These are phyloP conservation scores for Pontederia crassipes DNA, from an alignment of 176 grass and related monocot species.

Conservation along the genomic window DNA sequence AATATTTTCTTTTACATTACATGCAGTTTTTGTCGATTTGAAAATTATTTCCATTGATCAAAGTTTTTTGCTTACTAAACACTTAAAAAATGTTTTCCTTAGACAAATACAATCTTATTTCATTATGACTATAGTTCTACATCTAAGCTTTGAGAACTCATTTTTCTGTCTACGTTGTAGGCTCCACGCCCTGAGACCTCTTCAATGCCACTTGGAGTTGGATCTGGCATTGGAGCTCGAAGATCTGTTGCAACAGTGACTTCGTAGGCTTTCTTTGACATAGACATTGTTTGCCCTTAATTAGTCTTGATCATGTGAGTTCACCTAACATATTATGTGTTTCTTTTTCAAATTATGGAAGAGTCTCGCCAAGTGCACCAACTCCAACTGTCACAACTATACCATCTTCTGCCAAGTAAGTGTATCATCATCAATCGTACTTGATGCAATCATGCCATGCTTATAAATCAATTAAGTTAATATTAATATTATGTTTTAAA, in stretches of 20 bases:
- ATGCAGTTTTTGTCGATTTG: no score
- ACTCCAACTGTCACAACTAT: slow-evolving; percentile 37
- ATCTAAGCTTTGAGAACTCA: slow-evolving; percentile 8
- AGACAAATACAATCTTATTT: no score
- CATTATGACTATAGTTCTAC: neutral
- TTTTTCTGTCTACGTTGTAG: slow-evolving; percentile 19
- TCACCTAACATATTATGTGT: neutral
- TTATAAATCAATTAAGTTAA: neutral
- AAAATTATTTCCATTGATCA: no score
- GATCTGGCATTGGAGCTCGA: slow-evolving; percentile 26
- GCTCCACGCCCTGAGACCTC: slow-evolving; percentile 41
- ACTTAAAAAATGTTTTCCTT: no score
- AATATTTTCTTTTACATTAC: no score
- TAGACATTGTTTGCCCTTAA: neutral
- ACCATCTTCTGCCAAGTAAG: slow-evolving; percentile 40
- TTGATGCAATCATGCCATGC: neutral
- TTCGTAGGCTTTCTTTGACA: neutral
- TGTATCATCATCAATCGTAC: slow-evolving; percentile 29
- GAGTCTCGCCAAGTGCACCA: slow-evolving; percentile 40
- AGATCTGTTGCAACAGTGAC: slow-evolving; percentile 1
- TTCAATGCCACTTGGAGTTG: slow-evolving; percentile 37
- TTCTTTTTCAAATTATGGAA: slow-evolving; percentile 4
- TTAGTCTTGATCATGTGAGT: slow-evolving; percentile 7
- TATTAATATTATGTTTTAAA: no score
- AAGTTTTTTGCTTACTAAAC: no score